Evolutionary conservation across 345 rosid genomes (phyloP).

Genomic region (Euclidium syriacum): DNA sequence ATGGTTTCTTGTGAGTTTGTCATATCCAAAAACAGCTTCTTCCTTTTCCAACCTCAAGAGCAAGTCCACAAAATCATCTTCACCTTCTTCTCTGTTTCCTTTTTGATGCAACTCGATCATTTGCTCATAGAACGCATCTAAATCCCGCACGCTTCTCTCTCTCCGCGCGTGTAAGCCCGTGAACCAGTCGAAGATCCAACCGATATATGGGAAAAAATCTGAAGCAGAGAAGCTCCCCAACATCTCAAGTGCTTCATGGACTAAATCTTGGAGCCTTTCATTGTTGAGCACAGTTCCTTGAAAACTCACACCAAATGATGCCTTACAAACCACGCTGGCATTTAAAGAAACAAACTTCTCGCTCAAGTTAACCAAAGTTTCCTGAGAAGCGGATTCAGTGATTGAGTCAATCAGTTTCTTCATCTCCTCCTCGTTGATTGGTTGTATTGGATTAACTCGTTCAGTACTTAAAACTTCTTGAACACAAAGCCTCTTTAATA

Average conservation of each 20-base stretch:
- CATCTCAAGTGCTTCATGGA: conserved; percentile 29
- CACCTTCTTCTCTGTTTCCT: conserved; percentile 11
- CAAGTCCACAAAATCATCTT: conserved; percentile 35
- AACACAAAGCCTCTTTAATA: conserved; percentile 30
- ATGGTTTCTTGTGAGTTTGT: conserved; percentile 29
- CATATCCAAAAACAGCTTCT: conserved; percentile 16
- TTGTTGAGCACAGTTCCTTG: conserved; percentile 25
- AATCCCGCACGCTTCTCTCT: conserved; percentile 26
- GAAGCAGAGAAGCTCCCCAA: conserved; percentile 33
- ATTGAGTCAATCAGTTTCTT: conserved; percentile 27
- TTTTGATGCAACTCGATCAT: conserved; percentile 41
- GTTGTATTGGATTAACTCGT: conserved; percentile 5
- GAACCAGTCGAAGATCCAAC: conserved; percentile 40
- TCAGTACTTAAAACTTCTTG: conserved; percentile 26
- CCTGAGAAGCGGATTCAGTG: conserved; percentile 14
- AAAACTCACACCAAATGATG: conserved; percentile 30
- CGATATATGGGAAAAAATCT: conserved; percentile 31
- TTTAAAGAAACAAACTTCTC: conserved; percentile 27
- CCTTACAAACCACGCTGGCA: conserved; percentile 24
- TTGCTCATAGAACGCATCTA: conserved; percentile 31
- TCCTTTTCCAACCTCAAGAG: conserved; percentile 34
- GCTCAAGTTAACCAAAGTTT: conserved; percentile 27
- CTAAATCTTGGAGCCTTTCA: conserved; percentile 24
- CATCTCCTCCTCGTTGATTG: conserved; percentile 33
- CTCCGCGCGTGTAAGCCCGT: conserved; percentile 26